These are phyloP conservation scores for Plasmodium berghei DNA, from an alignment of 169 alveolate genomes.

Conservation along the genomic window DNA sequence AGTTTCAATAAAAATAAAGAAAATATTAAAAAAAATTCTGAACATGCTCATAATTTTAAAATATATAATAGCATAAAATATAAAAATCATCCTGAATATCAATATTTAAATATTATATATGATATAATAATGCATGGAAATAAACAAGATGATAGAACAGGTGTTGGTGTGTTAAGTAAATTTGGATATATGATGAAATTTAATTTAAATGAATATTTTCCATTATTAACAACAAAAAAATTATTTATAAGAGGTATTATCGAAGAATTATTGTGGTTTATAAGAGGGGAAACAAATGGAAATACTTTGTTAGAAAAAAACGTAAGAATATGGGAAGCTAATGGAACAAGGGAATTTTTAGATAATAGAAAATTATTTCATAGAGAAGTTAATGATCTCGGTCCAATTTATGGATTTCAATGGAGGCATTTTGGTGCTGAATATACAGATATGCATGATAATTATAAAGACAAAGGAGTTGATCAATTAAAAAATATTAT, in stretches of 20 bases:
- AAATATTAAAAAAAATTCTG: conserved; percentile 16
- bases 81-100: conserved; percentile 93
- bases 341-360: conserved; percentile 97
- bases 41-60: conserved; percentile 29
- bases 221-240: conserved; percentile 96
- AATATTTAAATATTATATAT: conserved; percentile 93
- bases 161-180: conserved; percentile 90
- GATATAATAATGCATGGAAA: conserved; percentile 93
- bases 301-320: conserved; percentile 93
- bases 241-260: conserved; percentile 94
- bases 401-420: conserved; percentile 99
- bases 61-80: conserved; percentile 82
- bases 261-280: conserved; percentile 97
- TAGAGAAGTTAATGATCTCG: conserved; percentile 96
- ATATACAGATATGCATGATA: conserved; percentile 91
- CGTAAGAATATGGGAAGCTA: conserved; percentile 97
- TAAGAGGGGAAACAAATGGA: conserved; percentile 96
- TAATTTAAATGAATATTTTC: conserved; percentile 93
- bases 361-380: conserved; percentile 94
- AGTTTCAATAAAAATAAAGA: conserved; percentile 41
- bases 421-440: conserved; percentile 98
- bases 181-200: conserved; percentile 97
- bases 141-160: conserved; percentile 93
- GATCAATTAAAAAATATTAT: conserved; percentile 94
- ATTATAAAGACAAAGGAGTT: conserved; percentile 93